Conservation (phyloP, 2,329 filamentous ascomycete species). For the Aspergillus latus region DNA sequence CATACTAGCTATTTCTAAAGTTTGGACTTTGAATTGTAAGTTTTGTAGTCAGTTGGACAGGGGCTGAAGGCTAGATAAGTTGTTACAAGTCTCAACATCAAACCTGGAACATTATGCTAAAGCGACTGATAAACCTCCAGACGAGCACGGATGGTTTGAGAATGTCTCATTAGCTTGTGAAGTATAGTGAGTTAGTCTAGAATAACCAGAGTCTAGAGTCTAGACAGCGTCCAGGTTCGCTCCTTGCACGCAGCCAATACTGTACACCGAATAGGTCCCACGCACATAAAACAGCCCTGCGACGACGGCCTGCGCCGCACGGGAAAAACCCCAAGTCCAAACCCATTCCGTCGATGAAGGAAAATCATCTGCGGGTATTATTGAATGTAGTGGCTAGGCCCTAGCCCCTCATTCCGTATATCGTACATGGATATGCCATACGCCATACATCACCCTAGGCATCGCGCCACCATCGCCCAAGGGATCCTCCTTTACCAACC, state of each 20-base stretch:
- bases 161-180: too few relatives aligned
- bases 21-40: too few relatives aligned
- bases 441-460: conserved; percentile 12
- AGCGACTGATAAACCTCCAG: too few relatives aligned
- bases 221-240: background rate
- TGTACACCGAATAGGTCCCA: background rate
- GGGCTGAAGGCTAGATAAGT: too few relatives aligned
- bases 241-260: background rate
- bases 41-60: too few relatives aligned
- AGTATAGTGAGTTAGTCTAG: background rate
- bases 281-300: background rate
- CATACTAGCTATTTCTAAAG: too few relatives aligned
- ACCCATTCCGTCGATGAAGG: background rate
- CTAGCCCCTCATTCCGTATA: too few relatives aligned
- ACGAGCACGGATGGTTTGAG: too few relatives aligned
- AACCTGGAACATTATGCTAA: too few relatives aligned
- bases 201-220: background rate
- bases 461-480: conserved; percentile 47
- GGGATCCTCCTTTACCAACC: conserved; percentile 39
- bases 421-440: too few relatives aligned
- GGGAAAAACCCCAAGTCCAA: background rate
- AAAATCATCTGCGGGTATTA: background rate
- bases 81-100: too few relatives aligned
- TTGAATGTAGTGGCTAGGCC: background rate
- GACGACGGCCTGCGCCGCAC: background rate